Evolutionary conservation across 2,329 filamentous ascomycete species (phyloP), one percentile per base, ranked within the genome.

Genomic region (Pseudogymnoascus verrucosus): DNA sequence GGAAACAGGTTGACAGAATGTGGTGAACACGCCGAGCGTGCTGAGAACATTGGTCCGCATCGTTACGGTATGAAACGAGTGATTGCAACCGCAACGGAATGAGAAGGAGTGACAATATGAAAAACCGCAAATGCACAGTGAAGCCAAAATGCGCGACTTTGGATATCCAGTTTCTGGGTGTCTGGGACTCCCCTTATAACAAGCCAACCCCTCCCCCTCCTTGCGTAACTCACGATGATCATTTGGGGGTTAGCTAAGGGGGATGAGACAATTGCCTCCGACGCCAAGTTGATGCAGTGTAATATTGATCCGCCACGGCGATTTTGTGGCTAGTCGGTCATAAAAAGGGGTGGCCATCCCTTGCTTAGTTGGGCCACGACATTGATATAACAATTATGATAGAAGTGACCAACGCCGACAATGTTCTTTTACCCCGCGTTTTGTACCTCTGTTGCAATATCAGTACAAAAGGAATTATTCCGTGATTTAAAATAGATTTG

Each of bases 1-100:
- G 26, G 47, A 57, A 16, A 57, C 47, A 3, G 47, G 47, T 57
- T 57, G 47, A 34, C 47, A 57, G 1, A 57, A 57, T 16, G 47
- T 57, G n/a, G 47, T 57, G 26, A 57, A 57, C 47, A 57, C 26
- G 26, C 47, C 47, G 47, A 57, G 47, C 26, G 47, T 57, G 47
- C 47, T 57, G 26, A 57, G 47, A 31, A 57, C 26, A 57, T 57
- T 57, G 26, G n/a, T 1, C 47, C 16, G 19, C 47, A 57, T 31
- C 26, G 26, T 57, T 31, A 6, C 26, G 16, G 26, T 57, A 19
- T 34, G 2, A 34, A 12, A 12, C 4, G n/a, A 31, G 26, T 19
- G 26, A 19, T 34, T 31, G 26, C 34, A 31, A 28, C 12, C 14
- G 23, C 21, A 31, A 28, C 14, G 47, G n/a, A 54, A 16, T 8